phyloP scores from a whole-genome alignment of 2,329 filamentous ascomycete species.

The Nigrospora sphaerica region DNA sequence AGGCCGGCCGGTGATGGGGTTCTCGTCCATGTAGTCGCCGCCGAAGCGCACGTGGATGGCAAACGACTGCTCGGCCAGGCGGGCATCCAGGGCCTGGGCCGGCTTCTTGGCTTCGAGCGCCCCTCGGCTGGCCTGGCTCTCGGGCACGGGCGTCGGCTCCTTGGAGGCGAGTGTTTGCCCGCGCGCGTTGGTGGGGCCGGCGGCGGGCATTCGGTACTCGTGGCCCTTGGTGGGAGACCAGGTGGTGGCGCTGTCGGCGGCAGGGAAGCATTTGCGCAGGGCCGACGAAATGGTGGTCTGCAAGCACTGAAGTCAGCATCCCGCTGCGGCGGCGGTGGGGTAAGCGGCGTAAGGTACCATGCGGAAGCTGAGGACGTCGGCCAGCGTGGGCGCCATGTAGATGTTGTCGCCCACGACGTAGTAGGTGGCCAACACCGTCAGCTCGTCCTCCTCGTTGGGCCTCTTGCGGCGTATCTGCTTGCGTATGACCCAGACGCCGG shows the following conservation, averaged over 20 bases:
- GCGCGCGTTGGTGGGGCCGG: constrained; percentile 11
- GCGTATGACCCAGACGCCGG: constrained; percentile 62
- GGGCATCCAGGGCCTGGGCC: constrained; percentile 14
- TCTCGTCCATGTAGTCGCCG: constrained; percentile 61
- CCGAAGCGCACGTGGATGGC: constrained; percentile 51
- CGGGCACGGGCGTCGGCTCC: constrained; percentile 39
- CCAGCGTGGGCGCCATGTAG: constrained; percentile 57
- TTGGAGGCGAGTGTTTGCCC: constrained; percentile 32
- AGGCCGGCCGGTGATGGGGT: constrained; percentile 58
- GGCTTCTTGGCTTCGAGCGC: constrained; percentile 4
- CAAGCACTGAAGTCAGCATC: neutral
- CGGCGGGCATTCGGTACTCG: constrained; percentile 36
- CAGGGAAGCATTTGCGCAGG: constrained; percentile 45
- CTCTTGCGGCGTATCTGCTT: constrained; percentile 59
- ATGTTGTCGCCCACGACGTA: constrained; percentile 61
- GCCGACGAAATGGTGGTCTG: constrained; percentile 49
- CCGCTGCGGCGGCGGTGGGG: constrained; percentile 4
- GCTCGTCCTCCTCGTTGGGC: constrained; percentile 47
- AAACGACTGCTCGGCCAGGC: constrained; percentile 51
- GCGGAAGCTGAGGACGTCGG: constrained; percentile 51
- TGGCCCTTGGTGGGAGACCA: constrained; percentile 51
- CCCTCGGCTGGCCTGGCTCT: constrained; percentile 9
- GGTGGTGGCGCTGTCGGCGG: constrained; percentile 40
- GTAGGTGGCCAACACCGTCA: constrained; percentile 53
- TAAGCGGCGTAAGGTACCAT: constrained; percentile 36